Conservation (phyloP, 2,329 filamentous ascomycete species). For the Drechslera avenae region DNA sequence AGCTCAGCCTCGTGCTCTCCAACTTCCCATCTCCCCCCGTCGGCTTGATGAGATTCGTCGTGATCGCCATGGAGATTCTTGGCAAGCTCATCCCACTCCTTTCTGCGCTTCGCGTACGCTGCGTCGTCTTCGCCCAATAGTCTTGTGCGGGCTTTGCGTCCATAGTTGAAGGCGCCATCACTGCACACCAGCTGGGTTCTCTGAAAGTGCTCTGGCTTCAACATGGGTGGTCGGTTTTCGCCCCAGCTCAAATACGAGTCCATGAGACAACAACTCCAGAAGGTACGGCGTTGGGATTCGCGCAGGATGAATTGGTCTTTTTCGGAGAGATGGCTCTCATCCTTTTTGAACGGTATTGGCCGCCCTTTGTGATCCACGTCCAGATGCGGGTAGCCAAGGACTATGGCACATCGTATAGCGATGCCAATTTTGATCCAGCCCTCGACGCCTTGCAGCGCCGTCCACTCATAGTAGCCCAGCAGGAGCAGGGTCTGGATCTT, state of each 20-base stretch:
- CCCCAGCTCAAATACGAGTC: conserved; percentile 72
- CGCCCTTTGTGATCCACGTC: conserved; percentile 34
- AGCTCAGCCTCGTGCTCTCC: conserved; percentile 55
- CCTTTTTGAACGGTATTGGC: conserved; percentile 2
- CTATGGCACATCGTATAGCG: conserved; percentile 62
- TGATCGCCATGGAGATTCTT: conserved; percentile 4
- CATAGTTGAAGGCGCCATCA: conserved; percentile 68
- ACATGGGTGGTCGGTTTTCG: conserved; percentile 63
- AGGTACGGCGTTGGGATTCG: conserved; percentile 70
- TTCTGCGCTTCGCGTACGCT: conserved; percentile 20
- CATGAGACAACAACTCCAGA: conserved; percentile 76
- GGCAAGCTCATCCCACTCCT: conserved; percentile 6
- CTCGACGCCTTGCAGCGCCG: conserved; percentile 64
- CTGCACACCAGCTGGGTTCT: conserved; percentile 70
- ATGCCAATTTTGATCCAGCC: conserved; percentile 71
- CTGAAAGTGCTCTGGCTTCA: conserved; percentile 62
- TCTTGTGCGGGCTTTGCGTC: conserved; percentile 59
- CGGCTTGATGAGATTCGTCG: conserved; percentile 16
- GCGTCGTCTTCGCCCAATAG: conserved; percentile 26
- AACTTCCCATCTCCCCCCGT: conserved; percentile 58
- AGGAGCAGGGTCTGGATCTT: conserved; percentile 71
- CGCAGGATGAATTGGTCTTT: conserved; percentile 60
- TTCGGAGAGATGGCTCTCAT: conserved; percentile 20
- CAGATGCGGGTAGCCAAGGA: conserved; percentile 38
- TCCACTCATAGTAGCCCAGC: conserved; percentile 75